phyloP scores from a whole-genome alignment of 352 stramenopile genomes.

The Globisporangium paddicum region DNA sequence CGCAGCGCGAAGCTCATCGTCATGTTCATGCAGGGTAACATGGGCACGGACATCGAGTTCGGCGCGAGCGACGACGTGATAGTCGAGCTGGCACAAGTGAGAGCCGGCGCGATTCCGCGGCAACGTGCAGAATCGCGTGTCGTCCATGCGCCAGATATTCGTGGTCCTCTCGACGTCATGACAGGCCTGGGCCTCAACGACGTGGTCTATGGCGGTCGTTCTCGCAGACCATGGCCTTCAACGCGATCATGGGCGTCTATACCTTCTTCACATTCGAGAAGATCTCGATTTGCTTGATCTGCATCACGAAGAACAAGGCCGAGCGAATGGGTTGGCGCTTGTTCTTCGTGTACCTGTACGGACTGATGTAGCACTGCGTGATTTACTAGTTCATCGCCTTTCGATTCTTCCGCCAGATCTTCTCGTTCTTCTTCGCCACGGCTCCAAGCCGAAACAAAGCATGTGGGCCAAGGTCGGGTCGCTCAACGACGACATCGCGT shows the following conservation, averaged over 20 bases:
- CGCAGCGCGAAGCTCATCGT: conserved; percentile 47
- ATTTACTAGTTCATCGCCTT: conserved; percentile 52
- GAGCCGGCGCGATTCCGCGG: conserved; percentile 44
- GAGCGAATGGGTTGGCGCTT: conserved; percentile 22
- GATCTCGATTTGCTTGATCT: conserved; percentile 38
- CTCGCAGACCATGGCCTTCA: conserved; percentile 49
- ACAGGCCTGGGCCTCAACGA: conserved; percentile 42
- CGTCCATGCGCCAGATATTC: conserved; percentile 25
- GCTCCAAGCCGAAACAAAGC: conserved; percentile 41
- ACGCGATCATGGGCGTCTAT: conserved; percentile 41
- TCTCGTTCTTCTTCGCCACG: conserved; percentile 45
- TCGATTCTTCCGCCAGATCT: conserved; percentile 43
- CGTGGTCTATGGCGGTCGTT: conserved; percentile 40
- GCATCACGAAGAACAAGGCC: conserved; percentile 30
- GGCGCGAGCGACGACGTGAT: conserved; percentile 61
- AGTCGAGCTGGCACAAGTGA: conserved; percentile 43
- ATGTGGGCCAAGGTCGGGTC: conserved; percentile 51
- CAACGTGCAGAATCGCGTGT: conserved; percentile 34
- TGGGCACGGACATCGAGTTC: conserved; percentile 75
- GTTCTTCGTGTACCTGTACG: conserved; percentile 34
- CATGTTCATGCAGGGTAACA: conserved; percentile 65
- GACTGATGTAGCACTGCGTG: conserved; percentile 40
- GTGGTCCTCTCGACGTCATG: conserved; percentile 34
- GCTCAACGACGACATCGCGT: conserved; percentile 47
- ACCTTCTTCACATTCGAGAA: conserved; percentile 29